These are phyloP conservation scores for Parastagonospora nodorum DNA, from an alignment of 2,329 filamentous ascomycete genomes.

Conservation along the genomic window DNA sequence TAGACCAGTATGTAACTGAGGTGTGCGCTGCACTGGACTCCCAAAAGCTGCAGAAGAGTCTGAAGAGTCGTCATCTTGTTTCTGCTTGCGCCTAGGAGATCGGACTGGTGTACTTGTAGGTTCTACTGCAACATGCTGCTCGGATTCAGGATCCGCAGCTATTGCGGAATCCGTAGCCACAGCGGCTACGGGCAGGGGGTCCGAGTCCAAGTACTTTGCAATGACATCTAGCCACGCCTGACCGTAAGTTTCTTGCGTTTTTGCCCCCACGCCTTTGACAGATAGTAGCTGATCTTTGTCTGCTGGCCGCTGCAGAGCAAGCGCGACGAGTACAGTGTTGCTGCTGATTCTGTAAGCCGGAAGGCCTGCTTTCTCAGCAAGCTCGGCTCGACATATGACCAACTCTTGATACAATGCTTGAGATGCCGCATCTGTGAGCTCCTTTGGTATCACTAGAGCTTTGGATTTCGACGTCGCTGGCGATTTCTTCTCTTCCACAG, in stretches of 20 bases:
- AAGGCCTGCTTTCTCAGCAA: constrained; percentile 18
- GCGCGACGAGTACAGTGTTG: constrained; percentile 25
- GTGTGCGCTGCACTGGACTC: constrained; percentile 15
- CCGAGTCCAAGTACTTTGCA: constrained; percentile 12
- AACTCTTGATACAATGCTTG: constrained; percentile 26
- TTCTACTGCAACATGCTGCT: neutral
- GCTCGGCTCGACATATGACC: constrained; percentile 16
- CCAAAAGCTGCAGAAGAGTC: constrained; percentile 31
- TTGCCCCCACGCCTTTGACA: constrained; percentile 33
- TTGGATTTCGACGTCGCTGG: constrained; percentile 2
- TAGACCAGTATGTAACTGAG: constrained; percentile 20
- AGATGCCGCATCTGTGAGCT: constrained; percentile 16
- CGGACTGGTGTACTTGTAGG: constrained; percentile 5
- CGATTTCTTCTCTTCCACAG: neutral
- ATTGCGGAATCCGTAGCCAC: neutral
- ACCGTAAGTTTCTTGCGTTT: constrained; percentile 28
- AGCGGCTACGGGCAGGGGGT: constrained; percentile 2
- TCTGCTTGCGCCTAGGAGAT: neutral
- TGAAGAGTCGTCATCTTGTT: constrained; percentile 9
- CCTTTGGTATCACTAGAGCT: neutral
- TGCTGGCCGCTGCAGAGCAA: constrained; percentile 31
- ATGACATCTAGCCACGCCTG: constrained; percentile 34
- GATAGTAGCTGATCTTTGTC: constrained; percentile 20
- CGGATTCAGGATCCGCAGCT: neutral
- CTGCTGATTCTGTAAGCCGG: constrained; percentile 20